A percentile compares a stretch with the other conserved stretches of the same genome.
phyloP scores from a whole-genome alignment of 1,139 yeast genomes.

The Candida glucosophila region DNA sequence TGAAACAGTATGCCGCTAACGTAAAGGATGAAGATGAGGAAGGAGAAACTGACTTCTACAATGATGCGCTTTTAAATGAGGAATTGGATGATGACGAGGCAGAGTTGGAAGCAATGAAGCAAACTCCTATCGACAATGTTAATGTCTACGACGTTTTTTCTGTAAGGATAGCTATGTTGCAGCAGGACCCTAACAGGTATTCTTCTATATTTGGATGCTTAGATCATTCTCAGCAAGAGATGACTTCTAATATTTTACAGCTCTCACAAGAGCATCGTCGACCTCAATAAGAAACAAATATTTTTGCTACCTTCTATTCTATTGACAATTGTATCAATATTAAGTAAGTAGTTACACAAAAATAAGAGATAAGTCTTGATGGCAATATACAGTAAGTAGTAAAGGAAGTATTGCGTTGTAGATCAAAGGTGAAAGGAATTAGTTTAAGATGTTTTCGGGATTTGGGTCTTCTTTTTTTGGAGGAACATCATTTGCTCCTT shows the following conservation, averaged over 20 bases:
- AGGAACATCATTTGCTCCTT: conserved; percentile 23
- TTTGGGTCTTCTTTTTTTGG: conserved; percentile 36
- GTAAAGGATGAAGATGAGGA: conserved; percentile 18
- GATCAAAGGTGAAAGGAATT: not conserved
- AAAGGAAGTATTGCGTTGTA: not conserved
- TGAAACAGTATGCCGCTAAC: conserved; percentile 16
- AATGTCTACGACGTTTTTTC: conserved; percentile 41
- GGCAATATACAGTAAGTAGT: conserved; percentile 2
- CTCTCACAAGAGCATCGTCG: no score
- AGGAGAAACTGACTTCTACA: conserved; percentile 13
- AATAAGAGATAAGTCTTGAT: conserved; percentile 1
- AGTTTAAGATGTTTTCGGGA: conserved; percentile 31
- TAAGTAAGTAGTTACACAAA: conserved; percentile 3
- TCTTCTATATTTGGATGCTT: conserved; percentile 31
- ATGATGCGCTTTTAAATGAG: conserved; percentile 22
- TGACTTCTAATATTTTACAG: conserved; percentile 23
- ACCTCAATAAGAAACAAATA: no score
- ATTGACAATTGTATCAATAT: no score
- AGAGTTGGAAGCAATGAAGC: conserved; percentile 45
- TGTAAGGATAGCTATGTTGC: conserved; percentile 17
- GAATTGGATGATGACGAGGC: conserved; percentile 44
- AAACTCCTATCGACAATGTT: conserved; percentile 41
- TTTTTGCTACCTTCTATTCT: no score
- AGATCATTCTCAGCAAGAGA: conserved; percentile 25
- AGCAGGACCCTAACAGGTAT: conserved; percentile 24